Evolutionary conservation across 2,329 filamentous ascomycete genomes (phyloP).

Genomic region (Boeremia exigua): DNA sequence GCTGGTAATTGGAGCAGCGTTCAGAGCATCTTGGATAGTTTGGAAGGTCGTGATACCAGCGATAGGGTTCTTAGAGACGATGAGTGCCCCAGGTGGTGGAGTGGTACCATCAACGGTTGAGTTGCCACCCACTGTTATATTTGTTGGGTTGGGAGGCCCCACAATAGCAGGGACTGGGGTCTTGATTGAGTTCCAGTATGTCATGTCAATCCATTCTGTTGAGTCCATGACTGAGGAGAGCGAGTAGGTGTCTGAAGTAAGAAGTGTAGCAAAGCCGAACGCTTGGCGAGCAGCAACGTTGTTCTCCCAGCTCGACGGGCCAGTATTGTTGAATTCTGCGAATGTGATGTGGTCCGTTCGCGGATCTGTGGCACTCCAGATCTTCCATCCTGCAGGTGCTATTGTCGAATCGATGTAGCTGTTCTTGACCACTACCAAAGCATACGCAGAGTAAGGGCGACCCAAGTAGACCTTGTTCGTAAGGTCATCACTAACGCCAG

Average conservation of each 20-base stretch:
- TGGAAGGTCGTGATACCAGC: conserved; percentile 43
- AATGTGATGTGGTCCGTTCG: conserved; percentile 60
- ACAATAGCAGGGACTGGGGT: conserved; percentile 38
- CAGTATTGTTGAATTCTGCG: conserved; percentile 65
- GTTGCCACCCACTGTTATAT: conserved; percentile 30
- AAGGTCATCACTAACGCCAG: conserved; percentile 39
- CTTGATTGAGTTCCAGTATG: conserved; percentile 47
- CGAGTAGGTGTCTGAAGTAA: conserved; percentile 46
- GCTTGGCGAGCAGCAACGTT: conserved; percentile 44
- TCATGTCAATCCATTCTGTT: conserved; percentile 49
- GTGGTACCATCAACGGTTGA: conserved; percentile 41
- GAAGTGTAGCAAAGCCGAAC: conserved; percentile 43
- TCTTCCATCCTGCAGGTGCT: conserved; percentile 63
- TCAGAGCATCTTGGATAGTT: conserved; percentile 47
- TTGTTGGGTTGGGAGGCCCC: conserved; percentile 23
- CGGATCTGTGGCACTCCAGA: conserved; percentile 58
- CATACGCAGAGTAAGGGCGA: conserved; percentile 57
- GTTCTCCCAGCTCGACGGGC: conserved; percentile 49
- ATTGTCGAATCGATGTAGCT: conserved; percentile 60
- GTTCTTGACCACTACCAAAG: conserved; percentile 57
- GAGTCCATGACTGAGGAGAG: conserved; percentile 45
- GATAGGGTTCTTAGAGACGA: conserved; percentile 49
- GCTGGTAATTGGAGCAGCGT: conserved; percentile 45
- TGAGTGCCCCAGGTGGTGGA: conserved; percentile 46
- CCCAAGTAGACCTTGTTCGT: conserved; percentile 55